A percentile compares a stretch with the other conserved stretches of the same genome.
Evolutionary conservation across 139 green algal genomes (phyloP).

Genomic region (Chlorella sorokiniana): DNA sequence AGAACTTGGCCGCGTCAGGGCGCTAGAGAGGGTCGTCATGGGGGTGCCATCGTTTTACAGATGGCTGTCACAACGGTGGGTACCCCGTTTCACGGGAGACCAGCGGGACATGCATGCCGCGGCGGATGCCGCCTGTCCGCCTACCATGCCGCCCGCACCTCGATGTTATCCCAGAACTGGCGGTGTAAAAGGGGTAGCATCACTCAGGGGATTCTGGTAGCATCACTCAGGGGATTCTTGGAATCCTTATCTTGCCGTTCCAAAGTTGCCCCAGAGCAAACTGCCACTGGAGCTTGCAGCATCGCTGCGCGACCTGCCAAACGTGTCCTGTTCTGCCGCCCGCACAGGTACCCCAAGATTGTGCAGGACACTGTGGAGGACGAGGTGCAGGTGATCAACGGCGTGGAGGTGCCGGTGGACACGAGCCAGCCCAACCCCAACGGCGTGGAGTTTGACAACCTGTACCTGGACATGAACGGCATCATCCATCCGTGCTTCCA

Average conservation of each 20-base stretch:
- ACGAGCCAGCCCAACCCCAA: slow-evolving; percentile 93
- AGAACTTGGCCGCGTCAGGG: no score
- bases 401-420: slow-evolving; percentile 89
- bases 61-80: slow-evolving; percentile 94
- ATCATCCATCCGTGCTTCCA: slow-evolving; percentile 99
- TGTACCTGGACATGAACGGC: slow-evolving; percentile 99
- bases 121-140: no score
- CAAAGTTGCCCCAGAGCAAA: no score
- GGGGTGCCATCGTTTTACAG: slow-evolving; percentile 97
- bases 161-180: no score
- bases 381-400: slow-evolving; percentile 66
- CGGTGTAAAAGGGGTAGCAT: no score
- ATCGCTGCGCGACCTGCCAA: no score
- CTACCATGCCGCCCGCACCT: no score
- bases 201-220: no score
- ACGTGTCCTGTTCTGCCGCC: no score
- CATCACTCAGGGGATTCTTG: no score
- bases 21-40: slow-evolving; percentile 80
- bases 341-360: slow-evolving; percentile 94
- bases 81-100: slow-evolving; percentile 68
- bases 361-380: slow-evolving; percentile 94
- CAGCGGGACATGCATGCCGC: not conserved
- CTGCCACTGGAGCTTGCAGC: no score
- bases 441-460: slow-evolving; percentile 97
- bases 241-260: no score